Percentiles rank a stretch among this genome's conserved stretches.
These are phyloP conservation scores for Trichoderma gracile DNA, from an alignment of 2,329 filamentous ascomycete genomes.

Conservation along the genomic window DNA sequence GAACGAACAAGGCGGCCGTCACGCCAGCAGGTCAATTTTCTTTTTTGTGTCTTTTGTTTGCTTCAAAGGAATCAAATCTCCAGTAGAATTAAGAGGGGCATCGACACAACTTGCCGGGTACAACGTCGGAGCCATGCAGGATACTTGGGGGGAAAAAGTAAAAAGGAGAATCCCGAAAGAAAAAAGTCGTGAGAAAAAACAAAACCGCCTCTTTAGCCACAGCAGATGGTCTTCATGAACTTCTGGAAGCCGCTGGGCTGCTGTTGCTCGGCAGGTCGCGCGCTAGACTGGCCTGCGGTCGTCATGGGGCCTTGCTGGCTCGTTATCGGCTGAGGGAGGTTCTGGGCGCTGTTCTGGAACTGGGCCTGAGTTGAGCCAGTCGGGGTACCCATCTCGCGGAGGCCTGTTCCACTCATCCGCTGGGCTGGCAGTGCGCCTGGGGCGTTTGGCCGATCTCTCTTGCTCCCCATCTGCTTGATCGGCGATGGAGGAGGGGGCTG, in stretches of 20 bases:
- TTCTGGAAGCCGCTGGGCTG: conserved; percentile 83
- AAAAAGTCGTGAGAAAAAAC: conserved; percentile 27
- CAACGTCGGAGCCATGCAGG: conserved; percentile 21
- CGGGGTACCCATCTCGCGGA: conserved; percentile 77
- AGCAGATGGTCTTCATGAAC: conserved; percentile 90
- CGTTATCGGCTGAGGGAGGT: conserved; percentile 69
- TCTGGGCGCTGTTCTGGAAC: conserved; percentile 93
- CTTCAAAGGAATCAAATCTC: conserved; percentile 16
- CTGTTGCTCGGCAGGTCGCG: conserved; percentile 62
- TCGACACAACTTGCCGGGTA: conserved; percentile 23
- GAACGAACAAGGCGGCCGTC: background rate
- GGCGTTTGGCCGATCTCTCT: conserved; percentile 73
- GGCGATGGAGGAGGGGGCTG: conserved; percentile 86
- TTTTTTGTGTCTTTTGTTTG: background rate
- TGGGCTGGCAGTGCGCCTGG: conserved; percentile 72
- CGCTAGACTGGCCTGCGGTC: conserved; percentile 53
- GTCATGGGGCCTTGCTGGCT: conserved; percentile 62
- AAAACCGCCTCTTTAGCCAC: conserved; percentile 60
- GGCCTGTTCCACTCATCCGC: conserved; percentile 72
- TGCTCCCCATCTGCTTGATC: conserved; percentile 78
- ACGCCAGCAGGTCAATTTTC: conserved; percentile 5
- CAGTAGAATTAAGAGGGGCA: conserved; percentile 20
- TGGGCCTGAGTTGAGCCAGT: conserved; percentile 92
- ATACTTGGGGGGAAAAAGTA: conserved; percentile 12
- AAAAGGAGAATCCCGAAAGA: conserved; percentile 32